Conservation (phyloP, 1,284 basidiomycete species). For the Schizophyllum amplum region DNA sequence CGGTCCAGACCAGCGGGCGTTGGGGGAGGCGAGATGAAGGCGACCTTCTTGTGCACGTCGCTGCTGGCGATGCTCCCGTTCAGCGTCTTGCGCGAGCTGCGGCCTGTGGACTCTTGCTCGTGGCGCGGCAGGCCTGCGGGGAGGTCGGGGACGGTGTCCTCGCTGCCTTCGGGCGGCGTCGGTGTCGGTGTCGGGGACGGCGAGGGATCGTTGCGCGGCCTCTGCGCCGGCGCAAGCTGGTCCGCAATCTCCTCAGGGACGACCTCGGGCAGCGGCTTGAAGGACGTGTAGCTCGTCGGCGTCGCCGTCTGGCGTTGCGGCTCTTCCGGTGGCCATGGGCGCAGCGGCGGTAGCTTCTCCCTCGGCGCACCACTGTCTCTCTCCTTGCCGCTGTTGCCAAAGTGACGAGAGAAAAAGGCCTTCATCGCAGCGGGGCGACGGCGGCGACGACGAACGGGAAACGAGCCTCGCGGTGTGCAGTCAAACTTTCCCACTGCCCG, state of each 20-base stretch:
- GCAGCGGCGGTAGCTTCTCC: constrained; percentile 62
- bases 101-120: constrained; percentile 38
- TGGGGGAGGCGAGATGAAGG: constrained; percentile 72
- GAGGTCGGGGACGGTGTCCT: constrained; percentile 14
- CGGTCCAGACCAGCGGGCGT: constrained; percentile 36
- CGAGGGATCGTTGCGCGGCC: constrained; percentile 37
- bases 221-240: constrained; percentile 23
- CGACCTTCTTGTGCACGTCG: constrained; percentile 72
- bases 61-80: constrained; percentile 30
- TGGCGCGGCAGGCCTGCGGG: constrained; percentile 20
- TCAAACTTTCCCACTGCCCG: background rate
- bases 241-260: constrained; percentile 14
- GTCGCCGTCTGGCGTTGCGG: constrained; percentile 32
- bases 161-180: constrained; percentile 14
- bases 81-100: constrained; percentile 45
- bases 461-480: background rate
- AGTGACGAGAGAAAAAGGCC: constrained; percentile 66
- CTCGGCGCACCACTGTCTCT: constrained; percentile 29
- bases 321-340: constrained; percentile 45
- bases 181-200: constrained; percentile 35
- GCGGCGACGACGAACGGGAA: constrained; percentile 7
- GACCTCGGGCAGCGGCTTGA: constrained; percentile 66
- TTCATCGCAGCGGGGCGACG: constrained; percentile 46
- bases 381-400: constrained; percentile 47
- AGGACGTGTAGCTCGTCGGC: constrained; percentile 39